A percentile compares a stretch with the other conserved stretches of the same genome.
phyloP scores from a whole-genome alignment of 345 rosid species.

The Eucalyptus curtisii region DNA sequence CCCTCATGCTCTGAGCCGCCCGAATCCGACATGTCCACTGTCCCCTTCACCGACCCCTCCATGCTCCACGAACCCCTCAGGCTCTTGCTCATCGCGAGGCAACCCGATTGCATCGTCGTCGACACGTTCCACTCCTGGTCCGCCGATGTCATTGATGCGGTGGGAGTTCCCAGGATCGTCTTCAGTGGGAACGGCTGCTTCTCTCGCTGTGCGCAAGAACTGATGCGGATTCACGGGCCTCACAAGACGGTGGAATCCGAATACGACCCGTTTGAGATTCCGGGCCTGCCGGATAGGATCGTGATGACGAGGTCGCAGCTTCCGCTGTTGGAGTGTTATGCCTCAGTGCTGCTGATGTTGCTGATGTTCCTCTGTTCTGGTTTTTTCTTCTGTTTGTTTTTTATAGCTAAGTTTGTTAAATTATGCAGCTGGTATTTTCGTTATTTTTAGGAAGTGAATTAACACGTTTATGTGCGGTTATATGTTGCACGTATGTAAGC shows the following conservation, averaged over 20 bases:
- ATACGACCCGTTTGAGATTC: slow-evolving; percentile 19
- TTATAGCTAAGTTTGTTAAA: no score
- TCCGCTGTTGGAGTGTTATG: no score
- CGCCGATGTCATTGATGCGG: neutral
- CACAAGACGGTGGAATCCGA: slow-evolving; percentile 21
- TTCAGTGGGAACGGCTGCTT: slow-evolving; percentile 28
- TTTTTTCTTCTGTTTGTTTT: no score
- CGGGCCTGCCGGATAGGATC: slow-evolving; percentile 23
- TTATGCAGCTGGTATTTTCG: no score
- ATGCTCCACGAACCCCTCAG: slow-evolving; percentile 10
- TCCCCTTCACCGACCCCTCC: slow-evolving; percentile 11
- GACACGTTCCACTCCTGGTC: slow-evolving; percentile 20
- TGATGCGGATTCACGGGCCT: slow-evolving; percentile 9
- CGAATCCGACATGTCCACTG: slow-evolving; percentile 2
- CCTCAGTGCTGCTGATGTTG: no score
- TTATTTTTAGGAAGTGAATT: no score
- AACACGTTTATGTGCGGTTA: no score
- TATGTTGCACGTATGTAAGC: no score
- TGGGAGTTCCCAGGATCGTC: slow-evolving; percentile 15
- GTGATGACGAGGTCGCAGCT: slow-evolving; percentile 26
- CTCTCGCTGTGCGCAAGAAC: slow-evolving; percentile 6
- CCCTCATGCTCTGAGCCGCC: neutral
- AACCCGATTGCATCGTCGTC: slow-evolving; percentile 17
- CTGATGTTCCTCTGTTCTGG: no score
- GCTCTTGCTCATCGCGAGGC: neutral